phyloP scores from a whole-genome alignment of 2,329 filamentous ascomycete genomes.

The Camillea tinctor region DNA sequence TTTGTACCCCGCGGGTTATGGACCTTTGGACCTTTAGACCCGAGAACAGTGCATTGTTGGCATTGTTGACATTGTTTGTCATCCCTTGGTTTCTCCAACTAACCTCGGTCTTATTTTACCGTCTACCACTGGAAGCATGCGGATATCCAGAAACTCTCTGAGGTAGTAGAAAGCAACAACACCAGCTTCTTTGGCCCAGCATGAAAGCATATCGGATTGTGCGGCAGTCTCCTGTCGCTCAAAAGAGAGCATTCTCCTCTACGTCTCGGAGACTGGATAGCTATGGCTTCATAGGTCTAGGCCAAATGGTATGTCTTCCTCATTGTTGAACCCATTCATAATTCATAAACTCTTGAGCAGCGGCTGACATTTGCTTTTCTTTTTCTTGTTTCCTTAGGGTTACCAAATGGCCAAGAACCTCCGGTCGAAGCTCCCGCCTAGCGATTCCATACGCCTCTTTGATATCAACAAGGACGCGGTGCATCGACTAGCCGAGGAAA shows the following conservation, averaged over 20 bases:
- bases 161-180: slow-evolving; percentile 47
- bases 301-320: slow-evolving; percentile 54
- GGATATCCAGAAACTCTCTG: slow-evolving; percentile 26
- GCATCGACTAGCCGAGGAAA: slow-evolving; percentile 47
- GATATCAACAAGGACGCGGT: slow-evolving; percentile 55
- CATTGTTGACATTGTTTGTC: background rate
- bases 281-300: slow-evolving; percentile 60
- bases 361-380: slow-evolving; percentile 5
- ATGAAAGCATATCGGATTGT: slow-evolving; percentile 47
- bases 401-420: slow-evolving; percentile 65
- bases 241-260: slow-evolving; percentile 50
- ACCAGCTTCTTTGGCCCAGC: slow-evolving; percentile 30
- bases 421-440: slow-evolving; percentile 52
- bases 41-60: slow-evolving; percentile 1
- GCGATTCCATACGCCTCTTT: slow-evolving; percentile 52
- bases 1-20: slow-evolving; percentile 1
- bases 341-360: background rate
- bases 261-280: slow-evolving; percentile 47
- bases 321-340: background rate
- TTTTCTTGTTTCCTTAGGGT: slow-evolving; percentile 40
- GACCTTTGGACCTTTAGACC: too few species aligned
- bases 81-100: background rate
- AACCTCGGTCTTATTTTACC: background rate
- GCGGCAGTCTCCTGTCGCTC: slow-evolving; percentile 35
- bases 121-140: background rate